Conservation (phyloP, 345 rosid genomes). For the Noccaea bulbosa region DNA sequence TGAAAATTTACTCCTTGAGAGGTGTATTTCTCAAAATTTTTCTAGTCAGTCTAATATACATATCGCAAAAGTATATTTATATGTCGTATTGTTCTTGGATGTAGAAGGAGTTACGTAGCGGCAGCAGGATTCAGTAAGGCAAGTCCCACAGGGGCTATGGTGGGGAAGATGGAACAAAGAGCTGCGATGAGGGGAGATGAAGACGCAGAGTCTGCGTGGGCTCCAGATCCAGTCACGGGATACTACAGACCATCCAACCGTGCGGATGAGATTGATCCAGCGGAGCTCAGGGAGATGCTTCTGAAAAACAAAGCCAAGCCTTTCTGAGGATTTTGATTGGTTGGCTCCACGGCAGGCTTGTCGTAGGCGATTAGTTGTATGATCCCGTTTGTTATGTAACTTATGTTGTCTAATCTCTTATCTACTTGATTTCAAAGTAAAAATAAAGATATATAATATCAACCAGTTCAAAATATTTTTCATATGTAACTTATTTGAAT, state of each 20-base stretch:
- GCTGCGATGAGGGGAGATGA: conserved; percentile 35
- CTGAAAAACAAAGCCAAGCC: conserved; percentile 52
- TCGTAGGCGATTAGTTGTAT: background rate
- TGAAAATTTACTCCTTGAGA: no score
- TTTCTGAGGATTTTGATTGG: conserved; percentile 27
- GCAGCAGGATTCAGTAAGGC: conserved; percentile 42
- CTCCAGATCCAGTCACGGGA: conserved; percentile 72
- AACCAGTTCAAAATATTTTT: background rate
- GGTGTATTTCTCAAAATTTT: no score
- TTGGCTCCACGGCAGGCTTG: background rate
- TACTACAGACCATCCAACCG: conserved; percentile 67
- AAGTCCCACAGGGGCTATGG: conserved; percentile 41
- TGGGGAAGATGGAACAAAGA: conserved; percentile 49
- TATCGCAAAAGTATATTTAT: background rate
- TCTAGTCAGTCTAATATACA: no score
- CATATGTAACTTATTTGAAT: no score
- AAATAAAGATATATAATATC: background rate
- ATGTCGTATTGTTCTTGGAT: background rate
- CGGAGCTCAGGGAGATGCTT: conserved; percentile 66
- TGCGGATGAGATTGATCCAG: conserved; percentile 63
- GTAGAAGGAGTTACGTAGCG: conserved; percentile 57
- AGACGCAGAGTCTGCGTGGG: conserved; percentile 58
- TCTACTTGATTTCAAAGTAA: background rate
- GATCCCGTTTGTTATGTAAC: conserved; percentile 8
- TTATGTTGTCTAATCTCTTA: background rate